A percentile compares a stretch with the other conserved stretches of the same genome.
These are phyloP conservation scores for Penicillium sp. DNA, from an alignment of 2,329 filamentous ascomycete genomes.

Conservation along the genomic window DNA sequence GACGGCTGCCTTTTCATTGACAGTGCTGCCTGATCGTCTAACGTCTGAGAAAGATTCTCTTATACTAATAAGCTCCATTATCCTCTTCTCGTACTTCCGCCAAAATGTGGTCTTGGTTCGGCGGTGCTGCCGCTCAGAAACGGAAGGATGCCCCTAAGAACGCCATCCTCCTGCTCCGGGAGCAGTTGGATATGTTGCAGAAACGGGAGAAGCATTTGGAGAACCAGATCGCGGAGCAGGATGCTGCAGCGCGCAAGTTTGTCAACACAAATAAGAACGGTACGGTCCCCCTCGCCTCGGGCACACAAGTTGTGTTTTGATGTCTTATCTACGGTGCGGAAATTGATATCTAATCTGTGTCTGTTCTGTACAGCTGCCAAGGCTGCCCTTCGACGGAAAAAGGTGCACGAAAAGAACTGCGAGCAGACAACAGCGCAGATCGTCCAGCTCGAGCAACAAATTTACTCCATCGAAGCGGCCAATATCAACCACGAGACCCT, in stretches of 20 bases:
- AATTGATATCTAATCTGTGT: background rate
- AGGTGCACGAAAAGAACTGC: constrained; percentile 85
- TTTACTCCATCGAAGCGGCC: constrained; percentile 93
- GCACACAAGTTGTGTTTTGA: background rate
- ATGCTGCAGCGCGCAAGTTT: constrained; percentile 82
- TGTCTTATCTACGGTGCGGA: background rate
- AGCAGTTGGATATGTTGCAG: constrained; percentile 94
- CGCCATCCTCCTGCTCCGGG: constrained; percentile 82
- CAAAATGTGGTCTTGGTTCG: constrained; percentile 83
- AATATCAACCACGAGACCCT: constrained; percentile 99
- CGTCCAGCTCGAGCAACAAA: constrained; percentile 87
- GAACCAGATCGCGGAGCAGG: constrained; percentile 90
- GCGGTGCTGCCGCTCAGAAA: constrained; percentile 76
- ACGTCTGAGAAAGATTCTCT: background rate
- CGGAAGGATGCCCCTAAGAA: constrained; percentile 95
- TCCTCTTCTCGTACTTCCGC: background rate
- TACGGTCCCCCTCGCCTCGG: constrained; percentile 49
- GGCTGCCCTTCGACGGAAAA: constrained; percentile 87
- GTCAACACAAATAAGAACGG: constrained; percentile 86
- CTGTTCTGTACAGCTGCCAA: constrained; percentile 70
- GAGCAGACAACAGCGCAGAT: constrained; percentile 91
- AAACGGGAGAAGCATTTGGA: constrained; percentile 92
- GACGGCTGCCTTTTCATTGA: constrained; percentile 4
- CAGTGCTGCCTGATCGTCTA: constrained; percentile 11
- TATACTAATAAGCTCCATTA: background rate